These are phyloP conservation scores for Amaranthus hypochondriacus DNA, from an alignment of 148 eudicot genomes.

Conservation along the genomic window DNA sequence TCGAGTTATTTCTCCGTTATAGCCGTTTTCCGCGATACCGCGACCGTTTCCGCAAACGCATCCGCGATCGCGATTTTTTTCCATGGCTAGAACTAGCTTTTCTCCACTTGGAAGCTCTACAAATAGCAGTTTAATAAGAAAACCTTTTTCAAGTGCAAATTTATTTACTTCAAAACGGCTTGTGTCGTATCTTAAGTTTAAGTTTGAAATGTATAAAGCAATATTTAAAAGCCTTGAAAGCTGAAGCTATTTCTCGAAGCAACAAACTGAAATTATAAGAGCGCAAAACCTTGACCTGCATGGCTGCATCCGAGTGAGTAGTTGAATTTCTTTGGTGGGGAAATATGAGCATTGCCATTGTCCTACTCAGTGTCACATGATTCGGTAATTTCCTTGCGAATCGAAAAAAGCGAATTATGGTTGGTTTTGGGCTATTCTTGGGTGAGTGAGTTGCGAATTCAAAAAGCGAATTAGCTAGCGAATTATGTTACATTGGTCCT, in stretches of 20 bases:
- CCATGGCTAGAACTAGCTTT: background rate
- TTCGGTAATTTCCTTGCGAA: too few species aligned
- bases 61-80: too few species aligned
- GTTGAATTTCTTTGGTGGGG: background rate
- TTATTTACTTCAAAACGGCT: background rate
- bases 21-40: too few species aligned
- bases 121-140: background rate
- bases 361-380: background rate
- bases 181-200: background rate
- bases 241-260: background rate
- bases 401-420: too few species aligned
- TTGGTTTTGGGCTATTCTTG: too few species aligned
- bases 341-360: background rate
- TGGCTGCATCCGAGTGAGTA: background rate
- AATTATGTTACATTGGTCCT: too few species aligned
- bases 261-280: background rate
- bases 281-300: background rate
- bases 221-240: background rate
- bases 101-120: background rate
- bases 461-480: too few species aligned
- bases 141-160: slow-evolving; percentile 2
- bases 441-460: too few species aligned
- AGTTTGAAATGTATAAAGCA: background rate
- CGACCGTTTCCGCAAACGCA: too few species aligned
- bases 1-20: too few species aligned